Conservation (phyloP, 2,329 filamentous ascomycete genomes). For the Scedosporium dehoogii region DNA sequence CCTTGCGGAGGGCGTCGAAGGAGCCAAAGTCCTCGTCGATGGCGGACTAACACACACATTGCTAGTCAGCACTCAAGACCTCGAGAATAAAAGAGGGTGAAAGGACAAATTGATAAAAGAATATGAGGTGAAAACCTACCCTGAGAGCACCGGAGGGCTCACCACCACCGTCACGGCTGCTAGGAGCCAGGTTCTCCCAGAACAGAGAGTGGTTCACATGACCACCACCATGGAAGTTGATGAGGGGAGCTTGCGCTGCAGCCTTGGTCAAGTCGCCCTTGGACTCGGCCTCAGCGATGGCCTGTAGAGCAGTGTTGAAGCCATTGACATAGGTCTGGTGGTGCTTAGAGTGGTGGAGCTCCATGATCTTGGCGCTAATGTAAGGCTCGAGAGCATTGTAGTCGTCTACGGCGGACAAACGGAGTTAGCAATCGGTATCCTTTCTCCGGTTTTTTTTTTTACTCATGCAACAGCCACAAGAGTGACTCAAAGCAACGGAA, state of each 20-base stretch:
- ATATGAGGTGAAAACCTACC: slow-evolving; percentile 17
- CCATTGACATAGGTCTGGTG: slow-evolving; percentile 89
- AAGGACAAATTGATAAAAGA: not conserved
- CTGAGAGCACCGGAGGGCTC: slow-evolving; percentile 53
- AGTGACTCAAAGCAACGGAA: not conserved
- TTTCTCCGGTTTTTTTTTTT: not conserved
- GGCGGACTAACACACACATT: slow-evolving; percentile 26
- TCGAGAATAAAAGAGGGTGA: not conserved
- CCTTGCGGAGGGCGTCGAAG: slow-evolving; percentile 52
- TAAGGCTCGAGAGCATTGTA: slow-evolving; percentile 84
- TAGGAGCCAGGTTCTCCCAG: slow-evolving; percentile 71
- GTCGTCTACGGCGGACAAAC: slow-evolving; percentile 50
- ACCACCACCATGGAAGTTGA: slow-evolving; percentile 77
- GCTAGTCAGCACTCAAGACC: not conserved
- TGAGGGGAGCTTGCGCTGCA: slow-evolving; percentile 37
- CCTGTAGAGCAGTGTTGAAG: slow-evolving; percentile 71
- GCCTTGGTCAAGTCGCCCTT: slow-evolving; percentile 48
- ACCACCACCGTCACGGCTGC: slow-evolving; percentile 51
- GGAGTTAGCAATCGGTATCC: not conserved
- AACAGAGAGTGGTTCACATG: slow-evolving; percentile 83
- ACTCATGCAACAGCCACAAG: not conserved
- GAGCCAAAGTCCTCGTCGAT: slow-evolving; percentile 61
- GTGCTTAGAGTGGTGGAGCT: slow-evolving; percentile 89
- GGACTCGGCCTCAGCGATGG: slow-evolving; percentile 54
- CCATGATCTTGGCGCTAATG: slow-evolving; percentile 89